phyloP scores from a whole-genome alignment of 2,329 filamentous ascomycete genomes.

The Neofusicoccum sp. region DNA sequence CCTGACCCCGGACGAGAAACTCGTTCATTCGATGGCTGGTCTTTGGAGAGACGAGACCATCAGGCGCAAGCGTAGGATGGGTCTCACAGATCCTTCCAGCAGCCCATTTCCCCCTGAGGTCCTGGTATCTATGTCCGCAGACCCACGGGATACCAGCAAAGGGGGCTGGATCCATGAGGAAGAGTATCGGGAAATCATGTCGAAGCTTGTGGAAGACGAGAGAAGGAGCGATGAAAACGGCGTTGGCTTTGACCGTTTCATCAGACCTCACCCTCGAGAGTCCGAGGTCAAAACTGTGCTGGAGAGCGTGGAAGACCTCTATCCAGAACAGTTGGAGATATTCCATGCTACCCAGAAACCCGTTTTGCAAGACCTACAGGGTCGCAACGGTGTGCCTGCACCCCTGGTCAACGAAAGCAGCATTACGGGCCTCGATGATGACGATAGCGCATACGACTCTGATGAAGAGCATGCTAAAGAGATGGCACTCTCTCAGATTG shows the following conservation, averaged over 20 bases:
- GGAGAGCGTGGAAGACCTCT: conserved; percentile 85
- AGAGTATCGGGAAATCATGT: conserved; percentile 69
- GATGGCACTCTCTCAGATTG: background rate
- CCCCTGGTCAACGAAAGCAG: conserved; percentile 65
- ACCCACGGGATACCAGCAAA: conserved; percentile 67
- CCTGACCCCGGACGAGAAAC: conserved; percentile 66
- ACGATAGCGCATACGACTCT: conserved; percentile 41
- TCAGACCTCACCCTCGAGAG: conserved; percentile 54
- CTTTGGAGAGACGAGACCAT: conserved; percentile 89
- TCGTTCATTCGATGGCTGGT: conserved; percentile 91
- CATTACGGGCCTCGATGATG: conserved; percentile 49
- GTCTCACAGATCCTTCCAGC: conserved; percentile 60
- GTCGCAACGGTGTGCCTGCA: background rate
- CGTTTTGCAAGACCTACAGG: background rate
- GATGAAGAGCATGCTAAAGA: conserved; percentile 38
- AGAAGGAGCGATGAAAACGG: conserved; percentile 46
- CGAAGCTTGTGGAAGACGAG: conserved; percentile 64
- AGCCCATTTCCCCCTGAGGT: conserved; percentile 80
- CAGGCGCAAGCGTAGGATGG: conserved; percentile 71
- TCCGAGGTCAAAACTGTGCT: conserved; percentile 69
- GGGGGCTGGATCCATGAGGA: conserved; percentile 92
- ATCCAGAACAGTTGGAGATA: conserved; percentile 59
- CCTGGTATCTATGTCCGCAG: conserved; percentile 84
- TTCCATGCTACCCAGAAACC: conserved; percentile 17
- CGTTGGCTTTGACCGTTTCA: conserved; percentile 65